Base-by-base conservation (phyloP, 768 basidiomycete genomes). In the Clathrus columnatus region DNA sequence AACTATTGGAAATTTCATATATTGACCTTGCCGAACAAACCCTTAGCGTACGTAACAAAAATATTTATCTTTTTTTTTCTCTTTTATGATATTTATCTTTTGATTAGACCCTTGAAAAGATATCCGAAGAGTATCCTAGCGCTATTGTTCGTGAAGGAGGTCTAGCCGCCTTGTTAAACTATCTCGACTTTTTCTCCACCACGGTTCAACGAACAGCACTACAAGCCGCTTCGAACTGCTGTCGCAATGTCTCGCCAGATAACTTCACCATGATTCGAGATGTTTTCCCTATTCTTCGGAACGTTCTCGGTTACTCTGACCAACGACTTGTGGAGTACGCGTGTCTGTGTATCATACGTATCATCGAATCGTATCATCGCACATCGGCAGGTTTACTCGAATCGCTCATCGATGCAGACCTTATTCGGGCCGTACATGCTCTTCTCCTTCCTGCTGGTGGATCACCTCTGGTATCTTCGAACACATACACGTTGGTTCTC, bases 21-120 rank as follows among this genome's bases (percentile, higher is more conserved):
- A 98, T 99, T 61, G 96, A 99, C 69, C 77, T 99, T 46, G 96
- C 96, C 11, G 96, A 98, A 67, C 96, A 99, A 72, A 97, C 95
- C 7, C 73, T 99, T 61, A 94, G 91, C 65, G 95, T 97, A 74
- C 74, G 93, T 81, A 41, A 50, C 50, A 21, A 7, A n/a, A 10
- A n/a, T 6, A 36, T 18, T 41, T 11, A 30, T 52, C 61, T 36
- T 30, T 59, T 7, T 47, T 62, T 3, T 23, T 51, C 56, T 49
- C 26, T 47, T 30, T 48, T 48, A 55, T 49, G 7, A 20, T 23
- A 27, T 50, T 27, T 56, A 48, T 61, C 58, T 59, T 48, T 62
- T 48, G 53, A 32, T 11, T 65, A 97, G 95, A 99, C 95, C 0
- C 75, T 96, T 74, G 91, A 97, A 73, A 99, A 99, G 73, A 94